Base-by-base conservation (phyloP, 495 filamentous ascomycete genomes). In the Talaromyces nanjingensis region DNA sequence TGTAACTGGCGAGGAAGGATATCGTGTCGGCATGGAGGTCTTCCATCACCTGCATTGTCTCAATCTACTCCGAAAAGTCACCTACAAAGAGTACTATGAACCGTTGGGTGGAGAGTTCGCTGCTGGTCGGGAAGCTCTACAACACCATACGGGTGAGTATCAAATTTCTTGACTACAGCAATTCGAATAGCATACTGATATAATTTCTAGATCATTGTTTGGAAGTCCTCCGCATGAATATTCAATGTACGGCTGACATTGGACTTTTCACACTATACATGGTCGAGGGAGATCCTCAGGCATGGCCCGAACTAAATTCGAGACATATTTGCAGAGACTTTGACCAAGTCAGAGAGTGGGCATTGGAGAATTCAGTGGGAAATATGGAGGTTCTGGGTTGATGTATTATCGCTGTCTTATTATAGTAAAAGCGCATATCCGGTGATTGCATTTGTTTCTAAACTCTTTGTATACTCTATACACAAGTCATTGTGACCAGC, bases 241-340 rank as follows among this genome's bases (percentile, higher is more conserved):
- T 60, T 60, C 57, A 60, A 14, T 60, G 57, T 60, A 60, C 29
- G 5, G 31, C 57, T 37, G 57, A 60, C n/a, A 60, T 60, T 7
- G 57, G 57, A 42, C 34, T 60, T 22, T 60, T 60, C 27, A 60
- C 57, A 2, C 34, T 60, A 12, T 60, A 60, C 31, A 60, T 60
- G 57, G 57, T 60, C 5, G 20, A 34, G 7, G 57, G 57, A 12
- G 57, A 60, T 7, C 57, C 57, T 22, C 57, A 37, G 11, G 57
- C 57, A 6, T 60, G 57, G 57, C 57, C 57, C 11, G 31, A 60
- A 27, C 33, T 60, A 5, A 60, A 60, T 14, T 60, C 57, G 31
- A 60, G 34, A 25, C 29, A 60, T 25, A 14, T 60, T 3, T 60
- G 57, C 27, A 34, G 57, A 60, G 34, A 60, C 3, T 60, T 60